Conservation (phyloP, 2,329 filamentous ascomycete genomes). For the Sporothrix protearum region DNA sequence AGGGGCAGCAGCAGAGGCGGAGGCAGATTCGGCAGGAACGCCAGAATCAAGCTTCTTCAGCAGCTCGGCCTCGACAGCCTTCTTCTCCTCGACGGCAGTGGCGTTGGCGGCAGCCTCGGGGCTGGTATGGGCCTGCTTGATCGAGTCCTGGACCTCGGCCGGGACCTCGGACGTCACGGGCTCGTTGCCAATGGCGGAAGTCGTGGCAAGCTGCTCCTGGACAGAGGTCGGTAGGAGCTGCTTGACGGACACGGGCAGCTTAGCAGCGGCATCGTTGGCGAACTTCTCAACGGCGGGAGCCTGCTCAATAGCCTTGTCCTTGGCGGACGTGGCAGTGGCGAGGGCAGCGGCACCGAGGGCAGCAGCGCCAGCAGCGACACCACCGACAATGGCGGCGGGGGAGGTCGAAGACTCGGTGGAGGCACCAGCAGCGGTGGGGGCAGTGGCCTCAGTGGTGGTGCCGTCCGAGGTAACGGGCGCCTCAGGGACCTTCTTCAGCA, state of each 20-base stretch:
- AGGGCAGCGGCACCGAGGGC: slow-evolving; percentile 34
- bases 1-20: slow-evolving; percentile 26
- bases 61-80: slow-evolving; percentile 68
- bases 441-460: slow-evolving; percentile 51
- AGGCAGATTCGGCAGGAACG: slow-evolving; percentile 34
- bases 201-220: slow-evolving; percentile 46
- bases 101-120: slow-evolving; percentile 70
- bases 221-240: slow-evolving; percentile 49
- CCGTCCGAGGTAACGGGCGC: slow-evolving; percentile 57
- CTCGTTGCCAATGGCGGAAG: slow-evolving; percentile 42
- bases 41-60: slow-evolving; percentile 49
- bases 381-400: slow-evolving; percentile 20
- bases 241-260: slow-evolving; percentile 54
- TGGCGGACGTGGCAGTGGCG: slow-evolving; percentile 35
- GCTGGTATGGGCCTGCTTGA: slow-evolving; percentile 53
- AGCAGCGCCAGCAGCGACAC: slow-evolving; percentile 40
- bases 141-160: slow-evolving; percentile 55
- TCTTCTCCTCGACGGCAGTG: slow-evolving; percentile 70
- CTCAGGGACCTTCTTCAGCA: slow-evolving; percentile 63
- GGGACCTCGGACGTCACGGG: slow-evolving; percentile 50
- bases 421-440: slow-evolving; percentile 44
- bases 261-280: slow-evolving; percentile 41
- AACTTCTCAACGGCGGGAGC: slow-evolving; percentile 27
- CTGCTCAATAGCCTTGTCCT: slow-evolving; percentile 42
- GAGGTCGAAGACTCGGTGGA: slow-evolving; percentile 33